These are phyloP conservation scores for Bolboschoenoplectus hybrid DNA, from an alignment of 202 grass and related monocot genomes.

Conservation along the genomic window DNA sequence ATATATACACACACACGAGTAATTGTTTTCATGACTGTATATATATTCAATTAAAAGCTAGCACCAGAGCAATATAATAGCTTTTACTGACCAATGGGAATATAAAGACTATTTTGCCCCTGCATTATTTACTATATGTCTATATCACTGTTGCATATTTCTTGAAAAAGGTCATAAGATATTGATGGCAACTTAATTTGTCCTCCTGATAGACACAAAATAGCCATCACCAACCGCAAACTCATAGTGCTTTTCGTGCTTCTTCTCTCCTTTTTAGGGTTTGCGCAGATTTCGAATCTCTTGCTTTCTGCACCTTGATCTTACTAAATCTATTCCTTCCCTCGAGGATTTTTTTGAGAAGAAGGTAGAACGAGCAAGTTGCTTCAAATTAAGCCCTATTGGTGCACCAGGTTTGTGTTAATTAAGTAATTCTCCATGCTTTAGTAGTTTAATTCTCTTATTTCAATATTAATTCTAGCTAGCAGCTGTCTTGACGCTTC, in stretches of 20 bases:
- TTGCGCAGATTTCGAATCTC: constrained; percentile 15
- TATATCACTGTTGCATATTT: not conserved
- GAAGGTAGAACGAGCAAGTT: not conserved
- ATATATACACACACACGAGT: too few relatives aligned
- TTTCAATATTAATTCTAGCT: not conserved
- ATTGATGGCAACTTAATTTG: not conserved
- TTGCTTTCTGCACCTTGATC: constrained; percentile 27
- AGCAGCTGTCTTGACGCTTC: not conserved
- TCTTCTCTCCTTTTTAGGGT: constrained; percentile 39
- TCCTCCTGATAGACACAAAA: constrained; percentile 34
- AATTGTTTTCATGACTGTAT: not conserved
- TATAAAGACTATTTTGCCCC: constrained; percentile 29
- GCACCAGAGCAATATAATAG: not conserved
- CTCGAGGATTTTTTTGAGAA: not conserved
- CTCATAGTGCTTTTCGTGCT: constrained; percentile 19
- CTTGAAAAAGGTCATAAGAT: constrained; percentile 20
- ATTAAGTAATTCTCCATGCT: not conserved
- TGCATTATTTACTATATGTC: not conserved
- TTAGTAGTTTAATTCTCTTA: not conserved
- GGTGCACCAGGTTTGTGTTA: constrained; percentile 16
- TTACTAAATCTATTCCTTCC: not conserved
- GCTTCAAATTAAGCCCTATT: constrained; percentile 14
- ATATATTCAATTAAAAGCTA: not conserved
- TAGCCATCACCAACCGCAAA: not conserved
- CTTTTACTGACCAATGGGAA: constrained; percentile 23